These are phyloP conservation scores for Backusella parvicylindrica DNA, from an alignment of 192 early-diverging fungal genomes.

Conservation along the genomic window DNA sequence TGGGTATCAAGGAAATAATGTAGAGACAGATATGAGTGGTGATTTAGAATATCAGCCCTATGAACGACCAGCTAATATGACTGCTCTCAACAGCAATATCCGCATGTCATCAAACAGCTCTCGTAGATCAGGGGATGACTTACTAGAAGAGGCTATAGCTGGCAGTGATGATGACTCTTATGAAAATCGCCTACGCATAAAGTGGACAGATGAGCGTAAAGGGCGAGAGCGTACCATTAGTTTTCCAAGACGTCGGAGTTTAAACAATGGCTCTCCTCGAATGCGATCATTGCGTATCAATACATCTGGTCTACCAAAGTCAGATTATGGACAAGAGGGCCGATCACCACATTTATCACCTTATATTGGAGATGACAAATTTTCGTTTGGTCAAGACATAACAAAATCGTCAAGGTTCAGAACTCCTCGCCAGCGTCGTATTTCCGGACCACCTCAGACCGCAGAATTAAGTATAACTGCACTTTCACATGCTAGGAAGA, in stretches of 20 bases:
- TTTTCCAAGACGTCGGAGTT: slow-evolving; percentile 40
- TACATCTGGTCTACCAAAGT: slow-evolving; percentile 32
- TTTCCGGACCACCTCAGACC: slow-evolving; percentile 29
- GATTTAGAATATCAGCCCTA: slow-evolving; percentile 30
- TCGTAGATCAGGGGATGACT: not conserved
- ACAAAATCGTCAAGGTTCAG: slow-evolving; percentile 19
- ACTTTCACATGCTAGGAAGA: slow-evolving; percentile 59
- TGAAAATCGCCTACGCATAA: slow-evolving; percentile 33
- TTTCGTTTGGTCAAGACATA: slow-evolving; percentile 10
- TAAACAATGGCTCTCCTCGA: slow-evolving; percentile 16
- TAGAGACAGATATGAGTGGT: slow-evolving; percentile 16
- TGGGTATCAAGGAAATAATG: slow-evolving; percentile 37
- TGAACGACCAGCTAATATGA: not conserved
- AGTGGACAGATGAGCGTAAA: slow-evolving; percentile 48
- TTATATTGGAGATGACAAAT: slow-evolving; percentile 30
- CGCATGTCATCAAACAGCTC: not conserved
- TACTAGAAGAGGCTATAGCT: not conserved
- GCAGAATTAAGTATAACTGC: slow-evolving; percentile 63
- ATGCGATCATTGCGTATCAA: slow-evolving; percentile 15
- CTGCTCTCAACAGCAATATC: not conserved
- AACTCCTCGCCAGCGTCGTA: slow-evolving; percentile 25
- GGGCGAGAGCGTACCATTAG: slow-evolving; percentile 42
- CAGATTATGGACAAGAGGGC: slow-evolving; percentile 9
- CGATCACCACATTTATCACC: not conserved
- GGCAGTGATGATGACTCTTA: slow-evolving; percentile 45